These are phyloP conservation scores for Gentiana macrophylla DNA, from an alignment of 257 asterid species.

Conservation along the genomic window DNA sequence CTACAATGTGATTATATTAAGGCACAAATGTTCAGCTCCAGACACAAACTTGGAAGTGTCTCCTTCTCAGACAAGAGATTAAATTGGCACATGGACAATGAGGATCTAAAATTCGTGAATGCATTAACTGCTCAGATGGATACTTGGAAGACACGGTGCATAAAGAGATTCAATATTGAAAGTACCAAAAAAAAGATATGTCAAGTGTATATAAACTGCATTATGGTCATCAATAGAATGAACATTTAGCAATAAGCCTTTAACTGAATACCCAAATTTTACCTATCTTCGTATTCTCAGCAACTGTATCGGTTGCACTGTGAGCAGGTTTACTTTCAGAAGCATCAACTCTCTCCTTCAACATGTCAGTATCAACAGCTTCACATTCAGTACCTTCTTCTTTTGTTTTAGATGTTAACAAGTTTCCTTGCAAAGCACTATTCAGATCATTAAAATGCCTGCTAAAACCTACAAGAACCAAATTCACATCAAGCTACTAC, in stretches of 20 bases:
- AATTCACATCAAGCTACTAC: slow-evolving; percentile 3
- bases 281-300: slow-evolving; percentile 30
- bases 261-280: not conserved
- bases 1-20: no score
- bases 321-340: slow-evolving; percentile 19
- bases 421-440: slow-evolving; percentile 19
- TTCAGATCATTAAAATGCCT: slow-evolving; percentile 25
- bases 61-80: no score
- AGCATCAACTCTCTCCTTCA: slow-evolving; percentile 20
- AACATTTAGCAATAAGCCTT: no score
- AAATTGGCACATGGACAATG: no score
- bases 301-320: slow-evolving; percentile 22
- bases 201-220: not conserved
- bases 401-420: slow-evolving; percentile 18
- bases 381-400: slow-evolving; percentile 19
- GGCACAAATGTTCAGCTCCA: no score
- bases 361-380: slow-evolving; percentile 22
- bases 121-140: no score
- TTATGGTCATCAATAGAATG: no score
- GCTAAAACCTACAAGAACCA: slow-evolving; percentile 33
- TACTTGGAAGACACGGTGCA: no score
- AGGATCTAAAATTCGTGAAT: no score
- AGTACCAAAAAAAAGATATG: not conserved
- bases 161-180: no score
- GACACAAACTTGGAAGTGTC: no score